Base-by-base conservation (phyloP, 805 yeast genomes). In the Wickerhamiella shivajii region DNA sequence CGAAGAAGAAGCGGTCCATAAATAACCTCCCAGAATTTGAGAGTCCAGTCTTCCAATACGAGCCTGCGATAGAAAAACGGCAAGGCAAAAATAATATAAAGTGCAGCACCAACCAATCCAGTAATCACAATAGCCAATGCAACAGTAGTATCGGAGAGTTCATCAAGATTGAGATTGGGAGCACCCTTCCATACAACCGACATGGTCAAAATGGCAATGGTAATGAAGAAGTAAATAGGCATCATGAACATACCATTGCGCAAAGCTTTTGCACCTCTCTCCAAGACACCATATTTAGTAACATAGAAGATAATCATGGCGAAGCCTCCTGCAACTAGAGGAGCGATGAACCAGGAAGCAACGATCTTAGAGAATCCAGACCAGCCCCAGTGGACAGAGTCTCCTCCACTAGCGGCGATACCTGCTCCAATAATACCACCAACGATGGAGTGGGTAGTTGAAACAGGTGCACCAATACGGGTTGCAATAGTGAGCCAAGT, bases 271-370 rank as follows among this genome's bases (percentile, higher is more conserved):
- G 67, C 68, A n/a, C 18, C 18, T 48, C 71, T 55, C 49, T 76
- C 81, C 47, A 77, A 60, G 24, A 77, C 78, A 35, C 54, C 46
- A 44, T 50, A 74, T 52, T 77, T 78, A 36, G 75, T 66, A 32
- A 68, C 52, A 36, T 73, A 55, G 51, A 76, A 77, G 33, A 73
- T 51, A 27, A 68, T 56, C 3, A 77, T 52, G 3, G 81, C 71
- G 42, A 77, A 66, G 23, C 52, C 46, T 40, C 83, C 87, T 11
- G 85, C 77, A 38, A 77, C 59, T 14, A 62, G 51, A 11, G 87
- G 87, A 5, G 87, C 84, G 56, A 77, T 71, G 48, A 74, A 72
- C 85, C 85, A 77, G 9, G 84, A 72, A 3, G 87, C 85, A 40
- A 72, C 69, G 41, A 77, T 77, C 53, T 73, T 75, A 1, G 78